phyloP scores from a whole-genome alignment of 1,139 yeast genomes.

The Keqinozyma sinolaborantium region DNA sequence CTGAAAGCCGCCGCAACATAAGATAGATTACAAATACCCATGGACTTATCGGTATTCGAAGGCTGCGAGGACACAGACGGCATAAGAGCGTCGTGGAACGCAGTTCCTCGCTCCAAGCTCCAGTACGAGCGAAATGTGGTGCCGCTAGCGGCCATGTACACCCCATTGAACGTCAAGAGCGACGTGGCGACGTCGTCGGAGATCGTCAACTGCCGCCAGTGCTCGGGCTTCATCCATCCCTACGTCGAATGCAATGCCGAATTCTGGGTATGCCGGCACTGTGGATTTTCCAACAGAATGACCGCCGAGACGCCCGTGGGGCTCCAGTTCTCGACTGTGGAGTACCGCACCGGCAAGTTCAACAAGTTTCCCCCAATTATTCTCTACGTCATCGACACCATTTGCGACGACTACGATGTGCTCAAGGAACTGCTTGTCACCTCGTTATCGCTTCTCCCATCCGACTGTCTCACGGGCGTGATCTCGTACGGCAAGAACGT shows the following conservation, averaged over 20 bases:
- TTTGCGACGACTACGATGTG: conserved; percentile 38
- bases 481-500: conserved; percentile 66
- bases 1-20: no score
- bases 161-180: conserved; percentile 58
- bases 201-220: conserved; percentile 48
- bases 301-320: conserved; percentile 12
- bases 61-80: conserved; percentile 86
- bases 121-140: conserved; percentile 58
- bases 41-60: conserved; percentile 46
- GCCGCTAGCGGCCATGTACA: conserved; percentile 63
- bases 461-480: conserved; percentile 54
- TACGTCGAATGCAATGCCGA: conserved; percentile 38
- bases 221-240: conserved; percentile 62
- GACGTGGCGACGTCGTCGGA: conserved; percentile 26
- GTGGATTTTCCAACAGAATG: conserved; percentile 53
- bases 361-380: conserved; percentile 50
- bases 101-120: conserved; percentile 59
- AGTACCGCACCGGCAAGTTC: conserved; percentile 50
- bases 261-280: conserved; percentile 64
- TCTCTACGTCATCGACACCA: conserved; percentile 62
- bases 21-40: no score
- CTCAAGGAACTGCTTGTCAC: conserved; percentile 53
- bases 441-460: conserved; percentile 58
- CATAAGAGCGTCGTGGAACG: conserved; percentile 87
- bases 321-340: conserved; percentile 37